A percentile compares a stretch with the other conserved stretches of the same genome.
Conservation (phyloP, 257 asterid genomes). For the Anisodus acutangulus region DNA sequence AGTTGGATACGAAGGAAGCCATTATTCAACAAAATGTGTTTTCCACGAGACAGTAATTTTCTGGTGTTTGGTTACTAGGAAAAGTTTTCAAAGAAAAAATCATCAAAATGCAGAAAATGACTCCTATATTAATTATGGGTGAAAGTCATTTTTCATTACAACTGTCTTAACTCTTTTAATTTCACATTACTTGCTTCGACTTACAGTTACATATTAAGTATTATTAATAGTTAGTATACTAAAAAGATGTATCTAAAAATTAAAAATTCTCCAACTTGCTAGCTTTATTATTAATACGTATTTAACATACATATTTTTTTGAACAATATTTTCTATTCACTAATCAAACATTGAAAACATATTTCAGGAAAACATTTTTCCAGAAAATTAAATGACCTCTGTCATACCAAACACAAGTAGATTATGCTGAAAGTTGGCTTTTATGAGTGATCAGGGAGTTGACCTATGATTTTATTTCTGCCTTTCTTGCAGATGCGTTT, state of each 20-base stretch:
- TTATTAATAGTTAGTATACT: neutral
- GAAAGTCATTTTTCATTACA: too few relatives aligned
- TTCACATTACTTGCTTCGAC: neutral
- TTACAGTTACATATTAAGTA: neutral
- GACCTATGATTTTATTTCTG: neutral
- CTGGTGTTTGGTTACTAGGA: neutral
- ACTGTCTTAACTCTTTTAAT: neutral
- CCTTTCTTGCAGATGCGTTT: slow-evolving; percentile 49
- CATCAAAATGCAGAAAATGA: neutral
- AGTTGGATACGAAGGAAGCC: too few relatives aligned
- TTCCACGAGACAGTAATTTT: too few relatives aligned
- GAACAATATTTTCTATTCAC: neutral
- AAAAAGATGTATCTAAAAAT: neutral
- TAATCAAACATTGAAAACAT: neutral
- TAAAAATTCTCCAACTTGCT: neutral
- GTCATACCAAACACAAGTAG: neutral
- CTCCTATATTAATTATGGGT: neutral
- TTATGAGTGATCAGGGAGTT: neutral
- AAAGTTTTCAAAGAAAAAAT: neutral
- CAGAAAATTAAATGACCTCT: neutral
- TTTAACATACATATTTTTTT: too few relatives aligned
- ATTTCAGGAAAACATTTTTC: neutral
- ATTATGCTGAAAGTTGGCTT: neutral
- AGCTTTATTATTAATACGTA: too few relatives aligned
- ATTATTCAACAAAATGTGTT: too few relatives aligned